Conservation (phyloP, 2,329 filamentous ascomycete species). For the Dissoconium aciculare region DNA sequence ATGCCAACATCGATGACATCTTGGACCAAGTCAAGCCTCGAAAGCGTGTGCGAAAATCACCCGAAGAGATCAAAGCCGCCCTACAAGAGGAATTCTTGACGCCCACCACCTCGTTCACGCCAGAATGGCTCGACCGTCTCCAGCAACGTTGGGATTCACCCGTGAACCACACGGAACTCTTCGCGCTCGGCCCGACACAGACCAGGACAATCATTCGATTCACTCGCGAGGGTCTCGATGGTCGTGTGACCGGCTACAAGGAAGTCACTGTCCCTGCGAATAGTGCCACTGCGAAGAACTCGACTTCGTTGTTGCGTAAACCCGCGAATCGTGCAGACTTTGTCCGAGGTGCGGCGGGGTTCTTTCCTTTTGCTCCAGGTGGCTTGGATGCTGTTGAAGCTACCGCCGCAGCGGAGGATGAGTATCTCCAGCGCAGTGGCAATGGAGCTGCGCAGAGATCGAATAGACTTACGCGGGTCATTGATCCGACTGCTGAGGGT, state of each 20-base stretch:
- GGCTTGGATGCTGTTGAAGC: slow-evolving; percentile 78
- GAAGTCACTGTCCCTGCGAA: slow-evolving; percentile 85
- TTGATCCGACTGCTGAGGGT: slow-evolving; percentile 63
- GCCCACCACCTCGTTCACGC: slow-evolving; percentile 64
- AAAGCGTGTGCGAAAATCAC: slow-evolving; percentile 39
- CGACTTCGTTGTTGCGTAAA: slow-evolving; percentile 73
- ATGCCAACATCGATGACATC: slow-evolving; percentile 40
- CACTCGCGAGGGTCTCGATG: slow-evolving; percentile 77
- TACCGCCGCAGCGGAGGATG: slow-evolving; percentile 68
- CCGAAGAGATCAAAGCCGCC: slow-evolving; percentile 49
- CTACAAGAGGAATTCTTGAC: slow-evolving; percentile 66
- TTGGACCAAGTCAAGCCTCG: slow-evolving; percentile 39
- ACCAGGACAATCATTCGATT: slow-evolving; percentile 91
- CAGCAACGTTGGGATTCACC: slow-evolving; percentile 83
- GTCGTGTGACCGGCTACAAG: slow-evolving; percentile 80
- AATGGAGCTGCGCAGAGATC: slow-evolving; percentile 25
- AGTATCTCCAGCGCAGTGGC: slow-evolving; percentile 41
- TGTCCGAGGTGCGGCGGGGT: slow-evolving; percentile 80
- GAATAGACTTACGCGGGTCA: slow-evolving; percentile 61
- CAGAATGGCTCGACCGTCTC: slow-evolving; percentile 73
- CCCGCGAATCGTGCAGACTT: slow-evolving; percentile 80
- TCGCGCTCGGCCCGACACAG: slow-evolving; percentile 77
- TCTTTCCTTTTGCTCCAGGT: slow-evolving; percentile 85
- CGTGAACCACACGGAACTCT: slow-evolving; percentile 67
- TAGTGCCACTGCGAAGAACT: slow-evolving; percentile 87